These are phyloP conservation scores for Lentinus tigrinus DNA, from an alignment of 768 basidiomycete species.

Conservation along the genomic window DNA sequence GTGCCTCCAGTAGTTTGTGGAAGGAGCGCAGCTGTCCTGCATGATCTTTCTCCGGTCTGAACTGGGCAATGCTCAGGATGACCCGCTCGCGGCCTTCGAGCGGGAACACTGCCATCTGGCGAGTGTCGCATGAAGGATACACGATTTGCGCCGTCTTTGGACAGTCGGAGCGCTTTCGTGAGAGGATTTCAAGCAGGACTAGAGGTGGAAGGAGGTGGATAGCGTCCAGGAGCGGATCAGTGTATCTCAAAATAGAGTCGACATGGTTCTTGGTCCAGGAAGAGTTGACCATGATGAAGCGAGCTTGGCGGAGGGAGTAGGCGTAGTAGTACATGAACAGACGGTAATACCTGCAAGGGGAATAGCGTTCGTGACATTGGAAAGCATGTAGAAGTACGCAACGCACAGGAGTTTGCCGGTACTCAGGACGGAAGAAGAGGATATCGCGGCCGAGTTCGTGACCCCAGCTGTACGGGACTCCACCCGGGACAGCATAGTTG, in stretches of 20 bases:
- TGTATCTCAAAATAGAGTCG: slow-evolving; percentile 63
- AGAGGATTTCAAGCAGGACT: slow-evolving; percentile 28
- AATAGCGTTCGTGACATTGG: neutral
- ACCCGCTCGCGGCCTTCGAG: slow-evolving; percentile 56
- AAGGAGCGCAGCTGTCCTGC: slow-evolving; percentile 74
- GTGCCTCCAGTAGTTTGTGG: slow-evolving; percentile 47
- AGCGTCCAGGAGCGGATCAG: slow-evolving; percentile 48
- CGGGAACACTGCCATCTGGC: slow-evolving; percentile 58
- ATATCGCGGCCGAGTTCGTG: slow-evolving; percentile 59
- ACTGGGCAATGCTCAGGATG: slow-evolving; percentile 89
- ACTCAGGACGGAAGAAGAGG: slow-evolving; percentile 55
- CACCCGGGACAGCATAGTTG: slow-evolving; percentile 88
- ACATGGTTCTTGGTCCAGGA: slow-evolving; percentile 92
- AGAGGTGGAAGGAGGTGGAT: slow-evolving; percentile 45
- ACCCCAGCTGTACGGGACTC: slow-evolving; percentile 53
- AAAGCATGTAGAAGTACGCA: neutral
- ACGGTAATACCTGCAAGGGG: slow-evolving; percentile 72
- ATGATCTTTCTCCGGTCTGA: slow-evolving; percentile 93
- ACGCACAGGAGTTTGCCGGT: slow-evolving; percentile 63
- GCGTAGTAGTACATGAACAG: slow-evolving; percentile 85
- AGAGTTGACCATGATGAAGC: slow-evolving; percentile 90
- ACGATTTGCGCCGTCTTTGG: slow-evolving; percentile 49
- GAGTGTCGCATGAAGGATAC: slow-evolving; percentile 92
- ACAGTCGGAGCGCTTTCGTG: neutral
- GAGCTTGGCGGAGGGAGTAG: slow-evolving; percentile 65